Conservation (phyloP, 306 rosid species). For the Trifolium pratense region DNA sequence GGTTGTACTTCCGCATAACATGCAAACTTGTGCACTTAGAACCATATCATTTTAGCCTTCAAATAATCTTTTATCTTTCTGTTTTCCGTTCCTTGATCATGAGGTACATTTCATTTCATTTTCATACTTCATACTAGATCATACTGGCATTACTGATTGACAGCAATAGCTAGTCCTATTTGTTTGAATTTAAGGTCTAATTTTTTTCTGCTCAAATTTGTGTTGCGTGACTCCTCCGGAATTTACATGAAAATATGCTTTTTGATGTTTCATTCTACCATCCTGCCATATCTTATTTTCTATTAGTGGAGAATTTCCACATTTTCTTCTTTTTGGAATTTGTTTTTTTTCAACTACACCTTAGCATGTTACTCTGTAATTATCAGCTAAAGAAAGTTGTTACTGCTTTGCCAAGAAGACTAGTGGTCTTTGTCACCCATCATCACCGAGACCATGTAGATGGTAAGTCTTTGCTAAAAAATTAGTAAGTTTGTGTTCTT, state of each 20-base stretch:
- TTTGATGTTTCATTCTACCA: constrained; percentile 30
- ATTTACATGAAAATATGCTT: constrained; percentile 6
- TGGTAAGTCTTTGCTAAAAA: constrained; percentile 56
- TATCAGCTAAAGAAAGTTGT: constrained; percentile 75
- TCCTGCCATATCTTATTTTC: constrained; percentile 18
- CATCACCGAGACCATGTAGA: constrained; percentile 88
- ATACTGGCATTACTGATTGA: background rate
- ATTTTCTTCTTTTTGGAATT: constrained; percentile 14
- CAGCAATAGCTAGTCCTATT: constrained; percentile 28
- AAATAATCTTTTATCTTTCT: constrained; percentile 25
- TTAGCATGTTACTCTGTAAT: constrained; percentile 41
- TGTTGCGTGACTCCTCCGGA: constrained; percentile 10
- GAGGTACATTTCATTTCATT: constrained; percentile 34
- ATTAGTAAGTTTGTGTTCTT: background rate
- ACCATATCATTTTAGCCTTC: constrained; percentile 28
- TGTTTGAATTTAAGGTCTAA: constrained; percentile 20
- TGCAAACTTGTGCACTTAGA: constrained; percentile 29
- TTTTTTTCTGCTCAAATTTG: constrained; percentile 11
- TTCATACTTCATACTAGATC: constrained; percentile 1
- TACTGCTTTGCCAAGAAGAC: constrained; percentile 73
- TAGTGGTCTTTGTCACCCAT: constrained; percentile 84
- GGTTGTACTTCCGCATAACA: constrained; percentile 56
- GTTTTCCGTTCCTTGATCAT: constrained; percentile 25
- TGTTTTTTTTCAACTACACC: constrained; percentile 32
- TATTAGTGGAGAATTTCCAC: constrained; percentile 9